Evolutionary conservation across 495 filamentous ascomycete genomes (phyloP), one percentile per base, ranked within the genome.

Genomic region (Penicillium flavigenum): DNA sequence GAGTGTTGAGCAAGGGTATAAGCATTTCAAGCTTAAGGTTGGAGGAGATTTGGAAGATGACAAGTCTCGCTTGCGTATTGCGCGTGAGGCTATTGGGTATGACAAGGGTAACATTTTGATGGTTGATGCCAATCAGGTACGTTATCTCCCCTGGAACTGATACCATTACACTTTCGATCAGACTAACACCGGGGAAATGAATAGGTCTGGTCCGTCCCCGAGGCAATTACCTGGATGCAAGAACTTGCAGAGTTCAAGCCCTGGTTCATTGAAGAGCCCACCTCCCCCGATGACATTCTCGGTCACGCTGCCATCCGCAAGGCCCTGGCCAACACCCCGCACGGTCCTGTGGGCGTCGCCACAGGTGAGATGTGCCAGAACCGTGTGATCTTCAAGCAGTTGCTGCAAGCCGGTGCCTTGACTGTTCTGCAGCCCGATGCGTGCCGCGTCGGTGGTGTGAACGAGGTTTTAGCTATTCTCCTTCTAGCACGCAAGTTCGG

Each of bases 181-280:
- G 11, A 22, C 48, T 58, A 34, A 62, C 43, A 55, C 26, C 17
- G 6, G n/a, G 6, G 6, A 29, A 6, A n/a, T 19, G 5, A 16
- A 22, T 32, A 83, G 77, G 83, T 96, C 36, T 96, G 92, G 92
- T 88, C 85, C 42, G 91, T 96, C 27, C 91, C 91, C 14, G 90
- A 96, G 72, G 92, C 92, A 1, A 93, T 96, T 62, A 83, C 81
- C 51, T 90, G 92, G 79, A 96, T 96, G 91, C 76, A 86, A 54
- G 69, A 88, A 62, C 86, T 96, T 19, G 85, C 83, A 34, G 84
- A 90, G 60, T 96, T 89, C 80, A 86, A 87, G 77, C 92, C 92
- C 43, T 96, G 92, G 92, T 96, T 96, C 76, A 96, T 96, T 63
- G 92, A 96, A 75, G 92, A 96, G 80, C 92, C 92, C n/a, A 96